Evolutionary conservation across 257 asterid species (phyloP), one percentile per base, ranked within the genome.

Genomic region (Solanum sparsipilum): DNA sequence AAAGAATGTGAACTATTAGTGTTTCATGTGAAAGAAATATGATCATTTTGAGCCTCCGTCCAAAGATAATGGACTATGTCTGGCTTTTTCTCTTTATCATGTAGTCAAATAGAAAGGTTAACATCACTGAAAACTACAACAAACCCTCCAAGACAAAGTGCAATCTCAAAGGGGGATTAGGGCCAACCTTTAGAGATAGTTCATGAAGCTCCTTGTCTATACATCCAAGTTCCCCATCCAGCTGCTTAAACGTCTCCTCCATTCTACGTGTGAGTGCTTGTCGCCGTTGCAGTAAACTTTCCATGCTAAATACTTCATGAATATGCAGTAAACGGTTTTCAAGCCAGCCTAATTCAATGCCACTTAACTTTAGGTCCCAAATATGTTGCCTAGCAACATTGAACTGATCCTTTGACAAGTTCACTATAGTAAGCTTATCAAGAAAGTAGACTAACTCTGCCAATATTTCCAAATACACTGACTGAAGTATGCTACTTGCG

Each of bases 401-500:
- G 52, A 85, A 86, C 72, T 27, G 73, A 38, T 78, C 83, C 86
- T 63, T 78, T 29, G 71, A 27, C 72, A 73, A 65, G 83, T 36
- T 88, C 71, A 10, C 88, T 23, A 88, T 44, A 5, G 86, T 85
- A 48, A 39, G 82, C 1, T 60, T 36, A 16, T 85, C 86, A 6
- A 88, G 90, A 84, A 23, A 73, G 88, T 60, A n/a, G 29, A 88
- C 75, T 2, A 88, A 35, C 44, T 88, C 86, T 3, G 88, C 90
- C 63, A 85, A 44, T 27, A 46, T 75, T 73, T 85, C 83, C 76
- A 88, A 76, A 35, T 23, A 85, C 84, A 16, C 7, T 0, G 88
- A 56, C 84, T 75, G 78, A 38, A 76, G 6, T 31, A 12, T 46
- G 41, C 46, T 70, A 36, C 8, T 85, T 10, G 48, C 18, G 3